Percentiles rank a stretch among this genome's conserved stretches.
Conservation (phyloP, 306 rosid species). For the Medicago truncatula region MtrunA17r5.0-ANR NC_053043.1:46275501-46276000, state of each 20-base stretch:
- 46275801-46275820: background rate
- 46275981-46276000: conserved; percentile 92
- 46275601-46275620: conserved; percentile 66
- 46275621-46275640: background rate
- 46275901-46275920: background rate
- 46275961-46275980: conserved; percentile 43
- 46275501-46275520: conserved; percentile 52
- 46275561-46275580: conserved; percentile 92
- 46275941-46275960: conserved; percentile 8
- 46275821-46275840: background rate
- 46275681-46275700: background rate
- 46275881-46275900: conserved; percentile 14
- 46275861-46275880: background rate
- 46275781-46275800: conserved; percentile 11
- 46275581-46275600: conserved; percentile 78
- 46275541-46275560: conserved; percentile 91
- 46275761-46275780: background rate
- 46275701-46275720: conserved; percentile 23
- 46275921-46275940: conserved; percentile 24
- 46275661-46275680: conserved; percentile 1
- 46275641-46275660: background rate
- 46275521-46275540: conserved; percentile 82
- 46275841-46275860: conserved; percentile 15
- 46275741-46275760: conserved; percentile 24
- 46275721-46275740: conserved; percentile 15